phyloP scores from a whole-genome alignment of 306 rosid genomes.

The Sindora glabra region DNA sequence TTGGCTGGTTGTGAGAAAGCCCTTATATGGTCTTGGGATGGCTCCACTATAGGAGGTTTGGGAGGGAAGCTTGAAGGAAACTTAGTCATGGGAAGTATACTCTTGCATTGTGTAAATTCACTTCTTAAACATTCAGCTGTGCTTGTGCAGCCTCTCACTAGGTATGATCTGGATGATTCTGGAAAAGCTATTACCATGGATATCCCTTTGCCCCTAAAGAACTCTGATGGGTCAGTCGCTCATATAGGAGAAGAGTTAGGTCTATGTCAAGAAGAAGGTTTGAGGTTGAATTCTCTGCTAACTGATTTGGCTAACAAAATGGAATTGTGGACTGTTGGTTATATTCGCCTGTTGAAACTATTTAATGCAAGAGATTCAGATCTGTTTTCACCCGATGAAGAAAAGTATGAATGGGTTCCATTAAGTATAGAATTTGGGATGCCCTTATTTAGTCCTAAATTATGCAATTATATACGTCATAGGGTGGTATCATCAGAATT shows the following conservation, averaged over 20 bases:
- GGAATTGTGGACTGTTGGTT: constrained; percentile 83
- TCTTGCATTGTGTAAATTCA: constrained; percentile 85
- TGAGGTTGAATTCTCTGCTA: constrained; percentile 52
- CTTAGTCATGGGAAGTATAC: constrained; percentile 72
- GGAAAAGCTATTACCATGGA: constrained; percentile 70
- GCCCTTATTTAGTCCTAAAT: constrained; percentile 78
- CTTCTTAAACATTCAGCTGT: constrained; percentile 82
- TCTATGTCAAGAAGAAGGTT: constrained; percentile 51
- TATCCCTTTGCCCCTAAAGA: constrained; percentile 85
- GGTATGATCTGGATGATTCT: constrained; percentile 58
- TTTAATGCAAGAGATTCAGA: constrained; percentile 44
- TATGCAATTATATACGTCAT: constrained; percentile 66
- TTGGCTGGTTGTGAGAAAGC: constrained; percentile 94
- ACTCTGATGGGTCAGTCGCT: constrained; percentile 65
- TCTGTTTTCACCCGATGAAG: constrained; percentile 37
- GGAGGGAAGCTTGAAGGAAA: constrained; percentile 84
- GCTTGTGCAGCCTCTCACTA: constrained; percentile 82
- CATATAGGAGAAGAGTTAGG: constrained; percentile 61
- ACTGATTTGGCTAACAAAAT: constrained; percentile 50
- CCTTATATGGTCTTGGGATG: constrained; percentile 94
- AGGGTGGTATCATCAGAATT: constrained; percentile 75
- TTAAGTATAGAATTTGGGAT: constrained; percentile 87
- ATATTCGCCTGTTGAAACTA: constrained; percentile 70
- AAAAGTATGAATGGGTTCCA: constrained; percentile 88
- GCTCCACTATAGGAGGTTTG: constrained; percentile 73